Evolutionary conservation across 805 yeast genomes (phyloP), one percentile per base, ranked within the genome.

Genomic region (Priceomyces haplophilus): DNA sequence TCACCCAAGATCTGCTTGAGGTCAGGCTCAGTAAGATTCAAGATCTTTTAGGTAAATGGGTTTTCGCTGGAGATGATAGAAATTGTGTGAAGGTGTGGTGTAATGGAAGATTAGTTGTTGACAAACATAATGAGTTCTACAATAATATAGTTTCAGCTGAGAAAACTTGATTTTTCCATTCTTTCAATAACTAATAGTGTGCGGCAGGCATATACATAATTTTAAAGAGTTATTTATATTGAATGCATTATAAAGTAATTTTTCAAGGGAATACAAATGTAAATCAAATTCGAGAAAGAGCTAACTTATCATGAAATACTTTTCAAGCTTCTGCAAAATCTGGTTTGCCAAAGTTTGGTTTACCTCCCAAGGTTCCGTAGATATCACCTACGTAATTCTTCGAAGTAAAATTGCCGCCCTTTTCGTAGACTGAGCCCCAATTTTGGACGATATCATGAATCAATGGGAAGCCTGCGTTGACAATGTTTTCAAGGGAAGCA

Each of bases 31-130:
- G 48, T 27, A 75, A 72, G 46, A 70, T 82, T 58, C 68, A 67
- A 21, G 79, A 84, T 55, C 55, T 87, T 41, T 60, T 89, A 3
- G 86, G 86, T 46, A 89, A 88, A 61, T 93, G 99, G 99, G 68
- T 91, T 7, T 93, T 88, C 61, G 78, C 80, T 45, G 98, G 98
- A 15, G 99, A 93, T 64, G 97, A 93, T 61, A 76, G 98, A 56
- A 93, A 93, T 59, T 81, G 91, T 25, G 56, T 67, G 4, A 72
- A 72, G 41, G 97, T 91, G 12, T 93, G 87, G 85, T 90, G 90
- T 32, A 79, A 82, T 55, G 98, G 98, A 7, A 64, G 75, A 48
- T 55, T 65, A 42, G 91, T 86, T 19, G 65, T 78, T 7, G 65
- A 72, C 46, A 77, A 75, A 49, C 24, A 20, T 23, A 25, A 33